Conservation (phyloP, 108 stramenopile genomes). For the Halocafeteria seosinensis region DNA sequence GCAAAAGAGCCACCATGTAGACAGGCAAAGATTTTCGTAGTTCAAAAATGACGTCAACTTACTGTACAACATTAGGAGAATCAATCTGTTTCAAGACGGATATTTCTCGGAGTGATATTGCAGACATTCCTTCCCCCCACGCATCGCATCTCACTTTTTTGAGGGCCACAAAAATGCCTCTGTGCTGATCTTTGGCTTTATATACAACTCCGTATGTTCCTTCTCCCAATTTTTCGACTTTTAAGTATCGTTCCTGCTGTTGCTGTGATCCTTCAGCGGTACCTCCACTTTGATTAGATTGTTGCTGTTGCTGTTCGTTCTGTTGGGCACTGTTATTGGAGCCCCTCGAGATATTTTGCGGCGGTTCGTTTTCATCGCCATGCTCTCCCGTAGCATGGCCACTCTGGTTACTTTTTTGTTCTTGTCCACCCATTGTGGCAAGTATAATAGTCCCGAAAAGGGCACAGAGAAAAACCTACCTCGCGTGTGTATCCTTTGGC, state of each 20-base stretch:
- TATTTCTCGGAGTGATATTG: slow-evolving; percentile 47
- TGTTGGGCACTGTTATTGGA: too few relatives aligned
- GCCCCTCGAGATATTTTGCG: too few relatives aligned
- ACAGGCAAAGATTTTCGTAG: not conserved
- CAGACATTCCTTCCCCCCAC: slow-evolving; percentile 3
- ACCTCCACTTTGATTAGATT: too few relatives aligned
- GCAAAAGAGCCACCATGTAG: not conserved
- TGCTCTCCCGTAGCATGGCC: too few relatives aligned
- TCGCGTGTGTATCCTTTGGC: too few relatives aligned
- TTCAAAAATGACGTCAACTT: not conserved
- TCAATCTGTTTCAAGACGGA: slow-evolving; percentile 40
- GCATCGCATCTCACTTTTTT: slow-evolving; percentile 55
- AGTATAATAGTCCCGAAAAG: too few relatives aligned
- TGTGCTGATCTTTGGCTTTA: slow-evolving; percentile 67
- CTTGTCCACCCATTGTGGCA: too few relatives aligned
- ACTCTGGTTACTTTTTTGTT: too few relatives aligned
- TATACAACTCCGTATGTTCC: slow-evolving; percentile 98
- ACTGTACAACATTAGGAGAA: slow-evolving; percentile 45
- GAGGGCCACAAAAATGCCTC: slow-evolving; percentile 81
- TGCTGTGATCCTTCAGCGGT: too few relatives aligned
- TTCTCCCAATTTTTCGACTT: slow-evolving; percentile 89
- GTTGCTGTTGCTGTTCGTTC: too few relatives aligned
- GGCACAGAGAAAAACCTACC: too few relatives aligned
- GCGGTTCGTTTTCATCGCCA: too few relatives aligned
- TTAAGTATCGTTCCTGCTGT: slow-evolving; percentile 51